These are phyloP conservation scores for Colletotrichum aenigma DNA, from an alignment of 2,329 filamentous ascomycete genomes.

Conservation along the genomic window DNA sequence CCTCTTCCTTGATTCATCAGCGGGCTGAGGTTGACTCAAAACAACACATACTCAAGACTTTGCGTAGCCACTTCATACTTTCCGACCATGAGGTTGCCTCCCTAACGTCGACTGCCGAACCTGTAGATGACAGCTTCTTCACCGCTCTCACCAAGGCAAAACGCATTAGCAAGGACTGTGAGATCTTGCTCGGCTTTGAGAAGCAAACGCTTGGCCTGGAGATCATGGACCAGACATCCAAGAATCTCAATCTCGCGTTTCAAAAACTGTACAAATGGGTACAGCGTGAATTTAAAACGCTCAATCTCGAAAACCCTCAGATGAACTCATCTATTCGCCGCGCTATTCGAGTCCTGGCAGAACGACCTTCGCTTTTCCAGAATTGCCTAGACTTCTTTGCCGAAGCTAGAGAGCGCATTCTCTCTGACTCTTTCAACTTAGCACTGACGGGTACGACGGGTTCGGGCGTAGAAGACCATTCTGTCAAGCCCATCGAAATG, in stretches of 20 bases:
- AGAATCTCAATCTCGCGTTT: conserved; percentile 85
- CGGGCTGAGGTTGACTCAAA: conserved; percentile 79
- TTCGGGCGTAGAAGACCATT: conserved; percentile 61
- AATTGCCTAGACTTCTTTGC: conserved; percentile 93
- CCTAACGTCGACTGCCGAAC: conserved; percentile 79
- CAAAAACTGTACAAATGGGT: conserved; percentile 97
- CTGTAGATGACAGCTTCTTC: conserved; percentile 88
- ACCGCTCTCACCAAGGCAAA: conserved; percentile 77
- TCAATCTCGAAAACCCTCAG: conserved; percentile 94
- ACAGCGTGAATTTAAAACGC: conserved; percentile 87
- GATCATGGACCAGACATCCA: conserved; percentile 89
- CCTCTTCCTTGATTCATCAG: conserved; percentile 73
- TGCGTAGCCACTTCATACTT: conserved; percentile 83
- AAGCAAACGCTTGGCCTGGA: conserved; percentile 88
- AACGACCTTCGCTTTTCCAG: conserved; percentile 88
- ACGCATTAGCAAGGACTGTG: conserved; percentile 85
- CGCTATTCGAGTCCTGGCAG: conserved; percentile 85
- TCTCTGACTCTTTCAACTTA: conserved; percentile 88
- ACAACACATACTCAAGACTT: conserved; percentile 76
- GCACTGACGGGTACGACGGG: conserved; percentile 78
- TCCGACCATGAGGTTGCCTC: conserved; percentile 79
- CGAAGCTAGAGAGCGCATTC: conserved; percentile 82
- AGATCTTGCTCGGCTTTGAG: conserved; percentile 87
- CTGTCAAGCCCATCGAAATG: conserved; percentile 89
- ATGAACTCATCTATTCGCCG: conserved; percentile 84